Evolutionary conservation across 83 land plant genomes (phyloP).

Genomic region (Diphasiastrum complanatum): DNA sequence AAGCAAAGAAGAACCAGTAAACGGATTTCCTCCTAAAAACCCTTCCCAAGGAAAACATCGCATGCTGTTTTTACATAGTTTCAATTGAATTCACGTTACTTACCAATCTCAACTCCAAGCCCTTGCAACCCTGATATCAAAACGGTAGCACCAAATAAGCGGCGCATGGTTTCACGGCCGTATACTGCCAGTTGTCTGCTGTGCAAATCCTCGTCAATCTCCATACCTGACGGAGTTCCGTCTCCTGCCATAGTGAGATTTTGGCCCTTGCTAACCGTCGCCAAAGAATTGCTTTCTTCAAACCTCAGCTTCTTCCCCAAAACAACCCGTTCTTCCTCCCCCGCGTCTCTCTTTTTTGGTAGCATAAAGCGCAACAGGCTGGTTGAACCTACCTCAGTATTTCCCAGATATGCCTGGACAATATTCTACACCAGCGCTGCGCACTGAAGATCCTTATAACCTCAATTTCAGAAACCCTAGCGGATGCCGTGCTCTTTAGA

Average conservation of each 20-base stretch:
- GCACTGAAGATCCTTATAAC: no score
- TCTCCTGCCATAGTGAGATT: not conserved
- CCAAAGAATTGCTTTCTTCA: not conserved
- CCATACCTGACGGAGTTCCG: not conserved
- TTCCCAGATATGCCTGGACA: no score
- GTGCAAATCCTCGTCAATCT: conserved; percentile 17
- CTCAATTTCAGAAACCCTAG: no score
- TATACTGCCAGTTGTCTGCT: conserved; percentile 11
- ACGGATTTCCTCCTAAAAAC: no score
- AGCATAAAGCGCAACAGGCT: conserved; percentile 3
- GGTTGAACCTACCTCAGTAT: not conserved
- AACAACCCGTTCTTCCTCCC: conserved; percentile 1
- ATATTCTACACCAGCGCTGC: no score
- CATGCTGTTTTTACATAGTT: no score
- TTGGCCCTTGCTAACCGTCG: not conserved
- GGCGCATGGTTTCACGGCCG: conserved; percentile 12
- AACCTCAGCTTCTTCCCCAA: not conserved
- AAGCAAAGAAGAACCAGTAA: no score
- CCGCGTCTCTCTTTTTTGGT: conserved; percentile 15
- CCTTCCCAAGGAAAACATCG: no score
- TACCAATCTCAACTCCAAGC: conserved; percentile 17
- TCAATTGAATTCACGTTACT: not conserved
- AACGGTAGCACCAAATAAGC: conserved; percentile 4
- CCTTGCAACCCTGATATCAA: conserved; percentile 13
- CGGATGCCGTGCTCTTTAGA: no score